Evolutionary conservation across 768 basidiomycete species (phyloP).

Genomic region (Psilocybe sp.): DNA sequence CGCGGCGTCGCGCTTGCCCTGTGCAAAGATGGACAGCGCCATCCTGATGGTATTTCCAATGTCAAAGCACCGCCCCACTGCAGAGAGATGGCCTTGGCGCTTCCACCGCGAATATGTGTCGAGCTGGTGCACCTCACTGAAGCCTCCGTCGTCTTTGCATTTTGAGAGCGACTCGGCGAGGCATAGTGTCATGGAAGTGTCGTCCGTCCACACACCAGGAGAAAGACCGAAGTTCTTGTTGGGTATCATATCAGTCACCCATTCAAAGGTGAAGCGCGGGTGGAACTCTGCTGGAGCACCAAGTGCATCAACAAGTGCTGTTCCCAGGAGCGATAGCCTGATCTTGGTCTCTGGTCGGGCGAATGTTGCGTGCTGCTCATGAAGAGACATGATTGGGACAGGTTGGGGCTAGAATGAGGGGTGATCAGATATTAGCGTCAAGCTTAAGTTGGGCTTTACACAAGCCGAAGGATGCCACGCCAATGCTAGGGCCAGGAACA

Average conservation of each 20-base stretch:
- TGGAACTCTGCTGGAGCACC: slow-evolving; percentile 42
- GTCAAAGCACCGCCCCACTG: slow-evolving; percentile 35
- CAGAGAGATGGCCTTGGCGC: slow-evolving; percentile 29
- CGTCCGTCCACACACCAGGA: slow-evolving; percentile 46
- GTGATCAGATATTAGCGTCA: background rate
- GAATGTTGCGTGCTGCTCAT: slow-evolving; percentile 21
- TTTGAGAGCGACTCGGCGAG: slow-evolving; percentile 38
- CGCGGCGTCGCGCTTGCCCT: slow-evolving; percentile 16
- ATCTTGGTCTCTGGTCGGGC: slow-evolving; percentile 36
- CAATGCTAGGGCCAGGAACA: too few relatives aligned
- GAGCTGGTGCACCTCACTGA: slow-evolving; percentile 34
- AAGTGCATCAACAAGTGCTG: slow-evolving; percentile 44
- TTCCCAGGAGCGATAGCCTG: slow-evolving; percentile 32
- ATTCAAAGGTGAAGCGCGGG: slow-evolving; percentile 33
- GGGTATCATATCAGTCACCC: slow-evolving; percentile 33
- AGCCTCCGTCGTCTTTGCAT: slow-evolving; percentile 24
- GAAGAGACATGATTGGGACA: slow-evolving; percentile 12
- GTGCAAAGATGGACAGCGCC: slow-evolving; percentile 31
- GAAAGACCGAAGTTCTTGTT: slow-evolving; percentile 35
- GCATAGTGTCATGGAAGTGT: slow-evolving; percentile 46
- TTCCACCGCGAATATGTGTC: slow-evolving; percentile 32
- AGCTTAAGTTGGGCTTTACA: background rate
- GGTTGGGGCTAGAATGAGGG: background rate
- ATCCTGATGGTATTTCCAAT: slow-evolving; percentile 33
- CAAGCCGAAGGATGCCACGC: too few relatives aligned